These are phyloP conservation scores for Puccinia triticina DNA, from an alignment of 1,284 basidiomycete species.

Conservation along the genomic window DNA sequence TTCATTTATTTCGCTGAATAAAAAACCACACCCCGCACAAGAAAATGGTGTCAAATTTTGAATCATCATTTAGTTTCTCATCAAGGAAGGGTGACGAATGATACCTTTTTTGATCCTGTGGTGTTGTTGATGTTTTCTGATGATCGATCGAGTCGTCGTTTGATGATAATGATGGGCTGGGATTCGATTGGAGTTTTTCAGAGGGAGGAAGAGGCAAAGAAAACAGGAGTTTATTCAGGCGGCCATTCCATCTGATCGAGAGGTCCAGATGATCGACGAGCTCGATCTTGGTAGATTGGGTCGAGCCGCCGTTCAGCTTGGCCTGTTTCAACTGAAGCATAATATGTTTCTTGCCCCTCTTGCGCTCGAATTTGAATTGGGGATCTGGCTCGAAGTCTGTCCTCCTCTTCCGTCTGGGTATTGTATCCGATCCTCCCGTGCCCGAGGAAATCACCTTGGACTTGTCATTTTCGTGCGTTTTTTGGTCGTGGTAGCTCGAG, in stretches of 20 bases:
- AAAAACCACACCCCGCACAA: neutral
- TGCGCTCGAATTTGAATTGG: constrained; percentile 25
- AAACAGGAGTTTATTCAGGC: constrained; percentile 5
- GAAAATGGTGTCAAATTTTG: neutral
- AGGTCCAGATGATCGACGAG: constrained; percentile 29
- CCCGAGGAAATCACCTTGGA: neutral
- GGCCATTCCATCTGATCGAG: constrained; percentile 18
- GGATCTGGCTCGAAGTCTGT: constrained; percentile 31
- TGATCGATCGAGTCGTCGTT: neutral
- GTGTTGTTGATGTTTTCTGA: neutral
- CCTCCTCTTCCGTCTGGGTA: constrained; percentile 17
- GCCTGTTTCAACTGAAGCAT: constrained; percentile 33
- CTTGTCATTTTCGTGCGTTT: neutral
- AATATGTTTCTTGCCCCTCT: constrained; percentile 38
- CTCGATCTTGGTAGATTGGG: constrained; percentile 24
- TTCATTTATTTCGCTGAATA: constrained; percentile 28
- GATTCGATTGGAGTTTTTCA: neutral
- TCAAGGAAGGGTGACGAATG: neutral
- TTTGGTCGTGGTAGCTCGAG: neutral
- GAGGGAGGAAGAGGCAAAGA: neutral
- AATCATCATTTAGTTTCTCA: neutral
- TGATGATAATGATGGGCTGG: neutral
- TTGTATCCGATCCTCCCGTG: neutral
- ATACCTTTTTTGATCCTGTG: neutral
- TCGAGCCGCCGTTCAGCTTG: constrained; percentile 15